Conservation (phyloP, 495 filamentous ascomycete genomes). For the Aspergillus wentii region DNA sequence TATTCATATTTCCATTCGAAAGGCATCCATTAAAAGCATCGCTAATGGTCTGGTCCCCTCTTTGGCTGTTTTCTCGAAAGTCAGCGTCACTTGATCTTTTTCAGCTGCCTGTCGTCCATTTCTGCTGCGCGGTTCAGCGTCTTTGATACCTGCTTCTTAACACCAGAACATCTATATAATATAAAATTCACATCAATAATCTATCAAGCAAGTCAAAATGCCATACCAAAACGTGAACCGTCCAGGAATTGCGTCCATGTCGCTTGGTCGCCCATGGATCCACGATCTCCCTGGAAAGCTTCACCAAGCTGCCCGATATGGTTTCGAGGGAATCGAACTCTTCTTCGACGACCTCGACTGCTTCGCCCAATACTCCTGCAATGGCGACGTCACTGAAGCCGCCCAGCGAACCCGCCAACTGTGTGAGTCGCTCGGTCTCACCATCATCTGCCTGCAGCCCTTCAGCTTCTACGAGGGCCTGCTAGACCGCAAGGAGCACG, state of each 20-base stretch:
- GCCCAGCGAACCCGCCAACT: slow-evolving; percentile 49
- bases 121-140: too few species aligned
- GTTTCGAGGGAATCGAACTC: slow-evolving; percentile 69
- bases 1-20: too few species aligned
- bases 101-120: too few species aligned
- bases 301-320: slow-evolving; percentile 56
- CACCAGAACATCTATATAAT: too few species aligned
- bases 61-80: too few species aligned
- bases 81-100: too few species aligned
- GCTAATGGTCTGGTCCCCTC: too few species aligned
- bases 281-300: slow-evolving; percentile 65
- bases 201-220: too few species aligned
- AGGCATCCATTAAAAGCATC: too few species aligned
- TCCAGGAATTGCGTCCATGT: slow-evolving; percentile 64
- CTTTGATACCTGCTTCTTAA: too few species aligned
- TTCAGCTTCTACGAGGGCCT: slow-evolving; percentile 79
- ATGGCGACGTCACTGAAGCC: slow-evolving; percentile 50
- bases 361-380: slow-evolving; percentile 52
- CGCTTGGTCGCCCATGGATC: slow-evolving; percentile 61
- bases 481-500: slow-evolving; percentile 56
- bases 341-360: slow-evolving; percentile 76
- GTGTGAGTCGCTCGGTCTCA: slow-evolving; percentile 53
- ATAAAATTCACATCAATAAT: too few species aligned
- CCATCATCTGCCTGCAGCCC: slow-evolving; percentile 70
- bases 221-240: too few species aligned